Base-by-base conservation (phyloP, 2,329 filamentous ascomycete species). In the Neospermospora avenae region DNA sequence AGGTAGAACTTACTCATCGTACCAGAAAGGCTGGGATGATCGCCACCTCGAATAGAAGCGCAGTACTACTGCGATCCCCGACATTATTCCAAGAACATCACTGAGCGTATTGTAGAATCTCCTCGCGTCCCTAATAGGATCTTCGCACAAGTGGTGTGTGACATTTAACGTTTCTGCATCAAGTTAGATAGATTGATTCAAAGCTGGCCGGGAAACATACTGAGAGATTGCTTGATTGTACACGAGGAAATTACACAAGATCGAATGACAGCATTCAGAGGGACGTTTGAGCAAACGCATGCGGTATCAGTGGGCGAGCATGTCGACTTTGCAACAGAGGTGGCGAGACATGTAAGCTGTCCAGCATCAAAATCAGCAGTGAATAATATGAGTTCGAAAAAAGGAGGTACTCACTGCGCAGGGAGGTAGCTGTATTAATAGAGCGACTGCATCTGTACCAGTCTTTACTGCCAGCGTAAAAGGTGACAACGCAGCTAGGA, bases 271-370 rank as follows among this genome's bases (percentile, higher is more conserved):
- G 28, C 46, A 35, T 51, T 51, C 10, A 51, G 16, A 35, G 28
- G n/a, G 28, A 22, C 46, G 18, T 51, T 51, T 22, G 46, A 13
- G 20, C 46, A 51, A 18, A 51, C 46, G 28, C 46, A 51, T 18
- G 46, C 46, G 20, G 46, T 51, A 51, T 51, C 46, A 51, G 46
- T 51, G 10, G 46, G 46, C 8, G 46, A n/a, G 34, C 46, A 51
- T 51, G 31, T 51, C n/a, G 46, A 51, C 5, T 51, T 37, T 7
- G 46, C 46, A 51, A 51, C 46, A n/a, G 46, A 35, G 46, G n/a
- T 51, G 4, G 31, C 28, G 13, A 51, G 28, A 51, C 46, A 51
- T 3, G 46, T 51, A 22, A 51, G 46, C 46, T 51, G 28, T 13
- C n/a, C n/a, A 22, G n/a, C n/a, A 24, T 22, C 28, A 37, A 18